Conservation (phyloP, 495 filamentous ascomycete genomes). For the Thermothielavioides terrestris region DNA sequence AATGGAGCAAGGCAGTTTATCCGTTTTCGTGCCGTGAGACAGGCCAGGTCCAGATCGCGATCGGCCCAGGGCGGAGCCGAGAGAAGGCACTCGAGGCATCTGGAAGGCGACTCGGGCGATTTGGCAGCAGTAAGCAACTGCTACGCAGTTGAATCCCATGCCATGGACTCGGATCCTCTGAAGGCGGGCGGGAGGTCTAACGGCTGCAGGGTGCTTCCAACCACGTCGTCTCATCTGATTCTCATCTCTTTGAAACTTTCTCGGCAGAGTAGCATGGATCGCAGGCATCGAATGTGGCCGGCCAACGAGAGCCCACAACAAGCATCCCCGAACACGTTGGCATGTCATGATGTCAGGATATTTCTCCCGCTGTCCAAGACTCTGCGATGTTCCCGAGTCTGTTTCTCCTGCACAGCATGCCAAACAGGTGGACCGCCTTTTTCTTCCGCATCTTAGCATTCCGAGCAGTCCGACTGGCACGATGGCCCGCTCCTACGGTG, state of each 20-base stretch:
- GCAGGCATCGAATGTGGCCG: too few relatives aligned
- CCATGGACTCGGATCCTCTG: not conserved
- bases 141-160: not conserved
- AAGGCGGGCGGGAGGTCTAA: too few relatives aligned
- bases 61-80: too few relatives aligned
- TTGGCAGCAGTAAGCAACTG: not conserved
- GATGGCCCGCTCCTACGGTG: not conserved
- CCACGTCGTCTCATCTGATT: too few relatives aligned
- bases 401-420: slow-evolving; percentile 4
- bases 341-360: not conserved
- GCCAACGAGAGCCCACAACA: too few relatives aligned
- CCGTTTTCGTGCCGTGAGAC: slow-evolving; percentile 2
- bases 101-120: too few relatives aligned
- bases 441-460: not conserved
- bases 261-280: too few relatives aligned
- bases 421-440: not conserved
- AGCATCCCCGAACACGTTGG: too few relatives aligned
- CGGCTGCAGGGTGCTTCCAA: too few relatives aligned
- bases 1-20: not conserved
- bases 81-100: too few relatives aligned
- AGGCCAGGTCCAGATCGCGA: not conserved
- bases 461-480: slow-evolving; percentile 1
- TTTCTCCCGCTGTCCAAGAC: not conserved
- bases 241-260: too few relatives aligned
- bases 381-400: not conserved